Conservation (phyloP, 2,329 filamentous ascomycete genomes). For the Colletotrichum endophyticum region DNA sequence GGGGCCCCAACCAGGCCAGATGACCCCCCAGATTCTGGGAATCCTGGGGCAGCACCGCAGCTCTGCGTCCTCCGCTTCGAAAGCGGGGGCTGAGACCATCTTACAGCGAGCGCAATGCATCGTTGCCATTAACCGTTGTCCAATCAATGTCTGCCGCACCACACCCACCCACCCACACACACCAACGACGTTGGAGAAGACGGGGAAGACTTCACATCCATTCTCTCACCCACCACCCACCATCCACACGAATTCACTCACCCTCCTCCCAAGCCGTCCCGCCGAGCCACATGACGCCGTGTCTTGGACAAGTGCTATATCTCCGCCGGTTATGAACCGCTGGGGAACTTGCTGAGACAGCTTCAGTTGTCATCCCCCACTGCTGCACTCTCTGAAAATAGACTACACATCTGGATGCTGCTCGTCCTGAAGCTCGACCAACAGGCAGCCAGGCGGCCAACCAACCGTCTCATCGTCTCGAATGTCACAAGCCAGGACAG, state of each 20-base stretch:
- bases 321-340: background rate
- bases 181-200: background rate
- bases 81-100: background rate
- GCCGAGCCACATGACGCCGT: background rate
- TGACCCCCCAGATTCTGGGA: constrained; percentile 10
- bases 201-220: background rate
- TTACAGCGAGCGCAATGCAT: background rate
- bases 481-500: background rate
- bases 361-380: background rate
- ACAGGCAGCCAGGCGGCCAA: background rate
- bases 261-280: background rate
- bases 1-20: background rate
- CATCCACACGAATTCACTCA: background rate
- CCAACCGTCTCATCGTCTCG: background rate
- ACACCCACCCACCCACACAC: background rate
- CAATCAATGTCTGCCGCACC: background rate
- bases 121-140: background rate
- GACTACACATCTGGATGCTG: background rate
- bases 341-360: background rate
- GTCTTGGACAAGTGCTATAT: background rate
- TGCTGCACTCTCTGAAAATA: background rate
- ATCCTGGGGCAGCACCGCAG: background rate
- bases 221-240: background rate
- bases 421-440: background rate
- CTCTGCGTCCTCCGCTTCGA: background rate